phyloP scores from a whole-genome alignment of 768 basidiomycete species.

The Pulveroboletus frians region DNA sequence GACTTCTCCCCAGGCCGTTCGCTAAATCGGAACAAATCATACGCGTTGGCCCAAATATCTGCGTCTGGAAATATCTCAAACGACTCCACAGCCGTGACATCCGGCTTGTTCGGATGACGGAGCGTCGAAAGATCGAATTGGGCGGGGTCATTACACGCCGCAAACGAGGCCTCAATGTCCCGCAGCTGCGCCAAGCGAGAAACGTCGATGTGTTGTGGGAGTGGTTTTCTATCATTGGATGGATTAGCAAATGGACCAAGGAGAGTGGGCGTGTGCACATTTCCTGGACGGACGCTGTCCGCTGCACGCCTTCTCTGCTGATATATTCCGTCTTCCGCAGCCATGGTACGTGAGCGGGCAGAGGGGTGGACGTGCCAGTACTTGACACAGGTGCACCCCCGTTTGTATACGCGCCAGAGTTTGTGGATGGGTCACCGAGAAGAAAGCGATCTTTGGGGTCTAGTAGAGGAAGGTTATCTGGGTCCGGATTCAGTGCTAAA shows the following conservation, averaged over 20 bases:
- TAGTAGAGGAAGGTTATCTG: conserved; percentile 48
- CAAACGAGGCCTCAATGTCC: conserved; percentile 76
- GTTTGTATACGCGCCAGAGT: conserved; percentile 39
- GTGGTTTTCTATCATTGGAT: conserved; percentile 41
- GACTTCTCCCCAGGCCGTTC: conserved; percentile 80
- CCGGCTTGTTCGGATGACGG: conserved; percentile 74
- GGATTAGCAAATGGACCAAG: background rate
- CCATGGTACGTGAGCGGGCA: conserved; percentile 74
- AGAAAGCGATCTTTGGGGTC: conserved; percentile 77
- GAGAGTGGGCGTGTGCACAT: conserved; percentile 38
- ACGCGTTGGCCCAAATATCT: conserved; percentile 85
- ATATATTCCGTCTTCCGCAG: conserved; percentile 90
- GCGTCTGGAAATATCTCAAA: conserved; percentile 82
- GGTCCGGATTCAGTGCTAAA: conserved; percentile 63
- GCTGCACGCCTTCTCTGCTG: conserved; percentile 53
- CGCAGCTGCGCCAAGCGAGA: conserved; percentile 70
- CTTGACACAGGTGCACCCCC: conserved; percentile 31
- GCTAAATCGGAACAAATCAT: conserved; percentile 81
- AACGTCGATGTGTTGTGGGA: conserved; percentile 54
- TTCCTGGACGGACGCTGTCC: conserved; percentile 42
- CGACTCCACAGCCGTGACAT: conserved; percentile 70
- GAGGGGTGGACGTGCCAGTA: conserved; percentile 41
- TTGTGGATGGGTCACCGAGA: conserved; percentile 58
- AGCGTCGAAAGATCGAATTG: conserved; percentile 55
- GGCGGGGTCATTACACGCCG: conserved; percentile 46